Conservation (phyloP, 345 rosid genomes). For the Euphorbia peplus region DNA sequence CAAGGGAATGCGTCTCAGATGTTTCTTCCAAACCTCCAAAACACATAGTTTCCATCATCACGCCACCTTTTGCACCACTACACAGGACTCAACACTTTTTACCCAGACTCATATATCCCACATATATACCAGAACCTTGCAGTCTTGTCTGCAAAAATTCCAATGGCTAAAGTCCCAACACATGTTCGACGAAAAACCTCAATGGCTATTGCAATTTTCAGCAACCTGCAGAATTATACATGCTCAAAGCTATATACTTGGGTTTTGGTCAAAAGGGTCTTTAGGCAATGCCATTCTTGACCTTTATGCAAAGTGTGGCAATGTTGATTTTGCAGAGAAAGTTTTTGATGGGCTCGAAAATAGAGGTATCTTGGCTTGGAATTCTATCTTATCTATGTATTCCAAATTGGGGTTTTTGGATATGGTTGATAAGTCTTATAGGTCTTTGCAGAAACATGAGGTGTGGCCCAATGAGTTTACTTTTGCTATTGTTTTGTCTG, state of each 20-base stretch:
- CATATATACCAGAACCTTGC: conserved; percentile 30
- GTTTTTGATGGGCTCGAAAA: conserved; percentile 45
- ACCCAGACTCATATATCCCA: not conserved
- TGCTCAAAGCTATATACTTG: conserved; percentile 44
- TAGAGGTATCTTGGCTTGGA: conserved; percentile 67
- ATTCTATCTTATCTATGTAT: conserved; percentile 72
- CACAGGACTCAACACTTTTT: conserved; percentile 9
- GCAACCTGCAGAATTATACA: conserved; percentile 48
- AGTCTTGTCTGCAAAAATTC: conserved; percentile 46
- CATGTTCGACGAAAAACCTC: conserved; percentile 74
- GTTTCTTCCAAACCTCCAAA: conserved; percentile 16
- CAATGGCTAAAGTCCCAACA: conserved; percentile 39
- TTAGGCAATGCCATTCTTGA: conserved; percentile 65
- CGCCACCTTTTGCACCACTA: conserved; percentile 25
- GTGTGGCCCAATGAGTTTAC: conserved; percentile 69
- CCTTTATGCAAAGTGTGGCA: conserved; percentile 75
- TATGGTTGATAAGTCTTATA: conserved; percentile 41
- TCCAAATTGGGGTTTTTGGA: conserved; percentile 40
- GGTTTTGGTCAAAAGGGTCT: conserved; percentile 43
- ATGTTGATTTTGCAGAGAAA: conserved; percentile 54
- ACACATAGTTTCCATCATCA: conserved; percentile 22
- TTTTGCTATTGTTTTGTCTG: conserved; percentile 65
- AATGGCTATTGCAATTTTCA: conserved; percentile 33
- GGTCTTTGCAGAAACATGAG: conserved; percentile 35
- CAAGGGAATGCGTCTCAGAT: conserved; percentile 27